Conservation (phyloP, 371 early-diverging fungal genomes). For the Mucor plumbeus region DNA sequence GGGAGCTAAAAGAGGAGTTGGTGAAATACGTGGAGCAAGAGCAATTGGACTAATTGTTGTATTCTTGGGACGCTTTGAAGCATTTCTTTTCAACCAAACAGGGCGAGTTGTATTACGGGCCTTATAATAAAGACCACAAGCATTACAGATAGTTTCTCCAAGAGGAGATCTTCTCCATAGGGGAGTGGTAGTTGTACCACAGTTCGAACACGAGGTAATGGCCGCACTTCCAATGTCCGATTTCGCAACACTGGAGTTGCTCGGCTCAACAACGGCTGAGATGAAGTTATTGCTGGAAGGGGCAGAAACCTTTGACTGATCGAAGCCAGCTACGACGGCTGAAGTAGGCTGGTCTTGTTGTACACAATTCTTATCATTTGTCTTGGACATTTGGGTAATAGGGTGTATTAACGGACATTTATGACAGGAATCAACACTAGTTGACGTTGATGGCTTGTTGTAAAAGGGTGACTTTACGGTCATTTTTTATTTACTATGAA, state of each 20-base stretch:
- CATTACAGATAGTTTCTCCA: constrained; percentile 90
- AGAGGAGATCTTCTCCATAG: constrained; percentile 89
- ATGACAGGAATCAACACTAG: constrained; percentile 59
- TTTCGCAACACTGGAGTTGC: constrained; percentile 64
- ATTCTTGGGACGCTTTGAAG: constrained; percentile 33
- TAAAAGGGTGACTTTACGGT: constrained; percentile 60
- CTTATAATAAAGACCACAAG: constrained; percentile 89
- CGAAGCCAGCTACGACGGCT: constrained; percentile 49
- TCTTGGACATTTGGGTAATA: constrained; percentile 18
- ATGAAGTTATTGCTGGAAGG: constrained; percentile 49
- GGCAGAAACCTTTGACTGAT: constrained; percentile 40
- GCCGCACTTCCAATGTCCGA: constrained; percentile 57
- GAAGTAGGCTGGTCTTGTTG: constrained; percentile 45
- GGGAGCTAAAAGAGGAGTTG: constrained; percentile 40
- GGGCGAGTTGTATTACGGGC: constrained; percentile 84
- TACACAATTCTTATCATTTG: constrained; percentile 15
- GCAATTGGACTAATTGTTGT: constrained; percentile 12
- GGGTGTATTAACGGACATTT: constrained; percentile 49
- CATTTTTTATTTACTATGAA: constrained; percentile 25
- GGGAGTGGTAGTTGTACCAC: constrained; percentile 89
- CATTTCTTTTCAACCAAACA: constrained; percentile 74
- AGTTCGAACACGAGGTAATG: constrained; percentile 82
- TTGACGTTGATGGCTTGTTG: constrained; percentile 58
- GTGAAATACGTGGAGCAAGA: constrained; percentile 32
- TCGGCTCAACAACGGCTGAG: constrained; percentile 48